phyloP scores from a whole-genome alignment of 208 protist species.

The Borovskyia barvae region DNA sequence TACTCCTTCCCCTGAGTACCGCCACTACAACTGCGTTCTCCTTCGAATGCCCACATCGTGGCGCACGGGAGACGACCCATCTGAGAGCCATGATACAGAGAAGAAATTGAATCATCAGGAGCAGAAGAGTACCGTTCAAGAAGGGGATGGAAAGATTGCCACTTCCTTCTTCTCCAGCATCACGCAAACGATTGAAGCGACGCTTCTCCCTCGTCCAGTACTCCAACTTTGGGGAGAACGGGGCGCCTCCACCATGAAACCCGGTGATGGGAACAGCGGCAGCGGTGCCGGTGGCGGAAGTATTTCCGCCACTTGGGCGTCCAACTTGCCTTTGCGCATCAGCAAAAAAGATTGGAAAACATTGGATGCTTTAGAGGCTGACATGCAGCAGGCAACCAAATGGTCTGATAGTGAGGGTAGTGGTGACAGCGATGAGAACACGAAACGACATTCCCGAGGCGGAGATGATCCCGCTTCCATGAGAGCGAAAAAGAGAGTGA shows the following conservation, averaged over 20 bases:
- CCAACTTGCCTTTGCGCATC: constrained; percentile 9
- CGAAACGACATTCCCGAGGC: neutral
- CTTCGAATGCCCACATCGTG: constrained; percentile 14
- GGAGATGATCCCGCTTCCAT: neutral
- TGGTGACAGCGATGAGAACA: neutral
- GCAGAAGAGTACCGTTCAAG: no score
- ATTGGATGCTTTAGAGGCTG: constrained; percentile 39
- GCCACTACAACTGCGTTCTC: constrained; percentile 19
- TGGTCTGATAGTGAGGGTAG: constrained; percentile 21
- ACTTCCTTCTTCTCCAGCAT: no score
- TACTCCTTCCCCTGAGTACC: constrained; percentile 15
- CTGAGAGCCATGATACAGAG: no score
- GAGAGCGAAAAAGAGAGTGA: constrained; percentile 9
- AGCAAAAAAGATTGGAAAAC: constrained; percentile 54
- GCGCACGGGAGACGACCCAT: no score
- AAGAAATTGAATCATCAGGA: no score
- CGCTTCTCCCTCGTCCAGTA: constrained; percentile 5
- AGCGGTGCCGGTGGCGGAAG: neutral
- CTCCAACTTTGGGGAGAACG: constrained; percentile 27
- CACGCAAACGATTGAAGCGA: neutral
- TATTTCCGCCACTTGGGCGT: constrained; percentile 19
- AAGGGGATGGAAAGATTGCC: no score
- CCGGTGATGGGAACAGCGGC: neutral
- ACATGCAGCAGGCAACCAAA: constrained; percentile 21
- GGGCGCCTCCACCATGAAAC: neutral